Conservation (phyloP, 2,329 filamentous ascomycete genomes). For the Fusarium sp. region DNA sequence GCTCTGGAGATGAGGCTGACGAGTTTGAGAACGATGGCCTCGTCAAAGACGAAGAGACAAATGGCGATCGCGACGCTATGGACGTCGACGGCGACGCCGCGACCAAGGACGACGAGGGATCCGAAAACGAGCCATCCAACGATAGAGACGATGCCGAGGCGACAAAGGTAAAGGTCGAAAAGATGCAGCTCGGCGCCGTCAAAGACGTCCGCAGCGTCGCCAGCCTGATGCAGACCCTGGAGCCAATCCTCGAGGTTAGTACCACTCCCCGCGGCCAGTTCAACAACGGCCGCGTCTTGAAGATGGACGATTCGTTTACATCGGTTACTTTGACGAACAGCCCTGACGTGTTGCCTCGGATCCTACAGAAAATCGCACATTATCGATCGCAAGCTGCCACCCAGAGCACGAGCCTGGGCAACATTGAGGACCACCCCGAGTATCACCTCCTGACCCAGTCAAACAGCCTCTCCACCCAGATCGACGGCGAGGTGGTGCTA, state of each 20-base stretch:
- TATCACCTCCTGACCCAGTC: conserved; percentile 90
- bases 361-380: conserved; percentile 79
- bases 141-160: conserved; percentile 74
- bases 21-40: conserved; percentile 66
- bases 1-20: conserved; percentile 79
- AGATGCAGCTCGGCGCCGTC: conserved; percentile 79
- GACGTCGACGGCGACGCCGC: conserved; percentile 51
- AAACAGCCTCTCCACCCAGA: conserved; percentile 89
- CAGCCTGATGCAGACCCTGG: conserved; percentile 82
- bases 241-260: conserved; percentile 86
- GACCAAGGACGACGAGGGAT: conserved; percentile 66
- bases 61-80: conserved; percentile 65
- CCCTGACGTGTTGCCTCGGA: conserved; percentile 72
- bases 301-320: conserved; percentile 69
- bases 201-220: conserved; percentile 85
- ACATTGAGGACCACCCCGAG: conserved; percentile 91
- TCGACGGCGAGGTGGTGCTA: conserved; percentile 90
- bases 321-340: conserved; percentile 66
- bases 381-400: conserved; percentile 78
- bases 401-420: conserved; percentile 76
- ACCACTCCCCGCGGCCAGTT: conserved; percentile 36
- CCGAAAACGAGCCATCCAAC: conserved; percentile 54
- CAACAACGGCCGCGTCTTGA: conserved; percentile 28
- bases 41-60: conserved; percentile 55
- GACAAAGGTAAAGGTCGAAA: conserved; percentile 82